Percentiles rank a stretch among this genome's conserved stretches.
Evolutionary conservation across 306 rosid species (phyloP).

Genomic region (Spatholobus suberectus): DNA sequence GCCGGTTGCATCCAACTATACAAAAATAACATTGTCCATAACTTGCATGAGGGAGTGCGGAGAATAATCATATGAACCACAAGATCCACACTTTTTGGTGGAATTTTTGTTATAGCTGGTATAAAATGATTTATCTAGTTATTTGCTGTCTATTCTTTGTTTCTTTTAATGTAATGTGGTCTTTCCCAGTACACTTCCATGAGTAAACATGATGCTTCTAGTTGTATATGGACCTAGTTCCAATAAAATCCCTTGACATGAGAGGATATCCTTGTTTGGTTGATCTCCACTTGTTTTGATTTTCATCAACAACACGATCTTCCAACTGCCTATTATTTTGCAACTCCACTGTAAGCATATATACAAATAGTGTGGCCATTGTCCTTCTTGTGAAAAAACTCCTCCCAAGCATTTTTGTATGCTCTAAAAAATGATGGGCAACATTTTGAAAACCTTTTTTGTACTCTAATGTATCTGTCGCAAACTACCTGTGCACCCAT

Average conservation of each 20-base stretch:
- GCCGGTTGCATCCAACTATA: not conserved
- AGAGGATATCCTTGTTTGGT: not conserved
- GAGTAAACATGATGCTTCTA: not conserved
- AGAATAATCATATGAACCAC: not conserved
- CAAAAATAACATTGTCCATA: not conserved
- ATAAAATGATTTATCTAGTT: not conserved
- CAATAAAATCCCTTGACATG: not conserved
- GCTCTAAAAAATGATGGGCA: not conserved
- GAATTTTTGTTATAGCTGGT: not conserved
- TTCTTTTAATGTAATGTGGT: not conserved
- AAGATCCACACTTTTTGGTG: not conserved
- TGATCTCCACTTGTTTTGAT: not conserved
- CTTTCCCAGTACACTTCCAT: not conserved
- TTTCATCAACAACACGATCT: not conserved
- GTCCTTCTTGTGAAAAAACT: not conserved
- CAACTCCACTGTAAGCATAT: not conserved
- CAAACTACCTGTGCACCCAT: too few species aligned
- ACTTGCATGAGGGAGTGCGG: not conserved
- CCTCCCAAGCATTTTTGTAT: not conserved
- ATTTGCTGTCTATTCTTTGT: not conserved
- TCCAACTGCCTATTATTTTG: not conserved
- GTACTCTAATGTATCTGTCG: not conserved
- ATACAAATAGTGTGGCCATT: not conserved
- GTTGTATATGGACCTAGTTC: not conserved
- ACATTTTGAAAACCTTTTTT: not conserved